These are phyloP conservation scores for Parascedosporium putredinis DNA, from an alignment of 2,329 filamentous ascomycete genomes.

Conservation along the genomic window DNA sequence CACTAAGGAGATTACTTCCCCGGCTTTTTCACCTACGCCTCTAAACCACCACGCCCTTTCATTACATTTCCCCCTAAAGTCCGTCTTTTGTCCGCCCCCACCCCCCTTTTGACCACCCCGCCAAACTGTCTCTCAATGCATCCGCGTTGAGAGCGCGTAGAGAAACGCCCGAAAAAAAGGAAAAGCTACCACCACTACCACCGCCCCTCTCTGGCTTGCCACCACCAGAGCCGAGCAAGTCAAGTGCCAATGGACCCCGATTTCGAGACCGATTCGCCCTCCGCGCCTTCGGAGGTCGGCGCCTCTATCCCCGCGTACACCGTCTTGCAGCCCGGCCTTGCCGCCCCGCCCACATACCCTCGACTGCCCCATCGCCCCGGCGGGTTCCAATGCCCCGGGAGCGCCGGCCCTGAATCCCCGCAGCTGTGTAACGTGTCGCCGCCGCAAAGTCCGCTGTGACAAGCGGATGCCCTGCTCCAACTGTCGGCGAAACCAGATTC, in stretches of 20 bases:
- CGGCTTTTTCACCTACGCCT: not conserved
- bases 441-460: constrained; percentile 65
- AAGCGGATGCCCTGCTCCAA: constrained; percentile 69
- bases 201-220: not conserved
- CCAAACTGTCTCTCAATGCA: not conserved
- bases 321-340: constrained; percentile 11
- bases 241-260: not conserved
- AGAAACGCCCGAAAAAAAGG: not conserved
- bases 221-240: not conserved
- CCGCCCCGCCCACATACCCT: constrained; percentile 8
- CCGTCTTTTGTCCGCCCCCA: not conserved
- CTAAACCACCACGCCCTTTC: not conserved
- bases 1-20: not conserved
- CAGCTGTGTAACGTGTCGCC: constrained; percentile 39
- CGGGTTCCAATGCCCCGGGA: not conserved
- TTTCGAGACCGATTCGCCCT: constrained; percentile 6
- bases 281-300: constrained; percentile 4
- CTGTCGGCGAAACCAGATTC: constrained; percentile 58
- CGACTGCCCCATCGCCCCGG: not conserved
- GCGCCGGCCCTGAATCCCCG: constrained; percentile 37
- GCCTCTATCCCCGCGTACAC: constrained; percentile 7
- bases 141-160: not conserved
- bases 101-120: not conserved
- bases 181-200: no score
- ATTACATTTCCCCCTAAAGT: not conserved